Percentiles rank a stretch among this genome's conserved stretches.
These are phyloP conservation scores for Stemphylium beticola DNA, from an alignment of 2,329 filamentous ascomycete species.

Conservation along the genomic window DNA sequence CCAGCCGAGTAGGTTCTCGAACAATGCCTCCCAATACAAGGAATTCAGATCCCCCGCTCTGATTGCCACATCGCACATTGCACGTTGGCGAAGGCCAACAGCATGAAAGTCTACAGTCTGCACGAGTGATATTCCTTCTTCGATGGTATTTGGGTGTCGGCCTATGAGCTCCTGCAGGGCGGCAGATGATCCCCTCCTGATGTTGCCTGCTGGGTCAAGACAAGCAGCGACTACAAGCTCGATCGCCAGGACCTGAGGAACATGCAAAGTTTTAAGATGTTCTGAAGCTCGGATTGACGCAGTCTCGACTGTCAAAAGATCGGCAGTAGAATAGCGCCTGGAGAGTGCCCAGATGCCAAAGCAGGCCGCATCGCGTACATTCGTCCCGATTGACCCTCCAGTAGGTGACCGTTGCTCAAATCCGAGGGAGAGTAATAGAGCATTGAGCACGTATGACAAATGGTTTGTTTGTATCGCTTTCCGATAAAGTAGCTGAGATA, in stretches of 20 bases:
- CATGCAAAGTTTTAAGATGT: slow-evolving; percentile 50
- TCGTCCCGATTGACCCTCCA: slow-evolving; percentile 84
- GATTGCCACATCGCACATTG: slow-evolving; percentile 77
- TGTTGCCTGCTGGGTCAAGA: slow-evolving; percentile 90
- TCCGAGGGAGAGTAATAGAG: slow-evolving; percentile 77
- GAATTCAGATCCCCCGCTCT: slow-evolving; percentile 69
- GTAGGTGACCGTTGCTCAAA: slow-evolving; percentile 90
- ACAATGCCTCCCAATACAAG: slow-evolving; percentile 70
- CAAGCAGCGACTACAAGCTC: slow-evolving; percentile 83
- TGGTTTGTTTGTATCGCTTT: slow-evolving; percentile 75
- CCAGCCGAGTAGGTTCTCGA: slow-evolving; percentile 79
- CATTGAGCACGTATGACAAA: slow-evolving; percentile 75
- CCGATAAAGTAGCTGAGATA: slow-evolving; percentile 86
- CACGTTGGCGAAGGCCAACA: slow-evolving; percentile 84
- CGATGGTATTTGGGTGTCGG: slow-evolving; percentile 84
- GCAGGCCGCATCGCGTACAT: slow-evolving; percentile 92
- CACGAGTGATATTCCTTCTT: slow-evolving; percentile 81
- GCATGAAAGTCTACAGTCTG: slow-evolving; percentile 93
- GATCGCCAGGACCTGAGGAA: slow-evolving; percentile 79
- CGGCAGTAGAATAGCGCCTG: slow-evolving; percentile 80
- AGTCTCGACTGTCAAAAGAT: slow-evolving; percentile 69
- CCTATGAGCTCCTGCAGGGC: slow-evolving; percentile 94
- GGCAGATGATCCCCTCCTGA: slow-evolving; percentile 88
- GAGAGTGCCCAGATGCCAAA: slow-evolving; percentile 96
- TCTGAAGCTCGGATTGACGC: slow-evolving; percentile 51